phyloP scores from a whole-genome alignment of 164 flowering plant genomes.

The Liriodendron chinense region DNA sequence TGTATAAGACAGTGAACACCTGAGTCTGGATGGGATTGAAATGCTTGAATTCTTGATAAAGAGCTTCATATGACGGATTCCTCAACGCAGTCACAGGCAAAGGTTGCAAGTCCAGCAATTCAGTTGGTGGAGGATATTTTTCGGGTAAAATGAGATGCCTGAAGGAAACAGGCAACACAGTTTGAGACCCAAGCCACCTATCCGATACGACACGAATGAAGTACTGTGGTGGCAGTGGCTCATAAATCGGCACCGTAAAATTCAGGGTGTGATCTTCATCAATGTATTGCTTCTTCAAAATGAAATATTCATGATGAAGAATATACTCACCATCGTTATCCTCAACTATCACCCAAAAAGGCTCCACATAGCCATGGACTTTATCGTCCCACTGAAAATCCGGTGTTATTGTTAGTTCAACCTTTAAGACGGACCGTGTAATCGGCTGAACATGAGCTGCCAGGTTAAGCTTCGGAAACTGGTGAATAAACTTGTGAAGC shows the following conservation, averaged over 20 bases:
- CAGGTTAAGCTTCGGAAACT: constrained; percentile 89
- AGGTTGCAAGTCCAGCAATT: constrained; percentile 90
- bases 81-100: constrained; percentile 90
- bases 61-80: constrained; percentile 83
- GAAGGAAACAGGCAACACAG: constrained; percentile 89
- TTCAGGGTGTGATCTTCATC: constrained; percentile 87
- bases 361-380: constrained; percentile 92
- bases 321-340: constrained; percentile 94
- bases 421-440: constrained; percentile 85
- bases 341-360: constrained; percentile 92
- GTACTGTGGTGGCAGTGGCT: constrained; percentile 96
- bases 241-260: constrained; percentile 88
- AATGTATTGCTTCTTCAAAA: constrained; percentile 89
- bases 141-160: constrained; percentile 89
- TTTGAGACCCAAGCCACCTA: constrained; percentile 89
- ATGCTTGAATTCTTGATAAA: constrained; percentile 82
- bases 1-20: constrained; percentile 86
- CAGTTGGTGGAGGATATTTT: constrained; percentile 97
- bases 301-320: constrained; percentile 93
- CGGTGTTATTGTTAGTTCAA: constrained; percentile 91
- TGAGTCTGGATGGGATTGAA: constrained; percentile 98
- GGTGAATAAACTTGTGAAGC: constrained; percentile 82
- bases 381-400: constrained; percentile 97
- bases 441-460: constrained; percentile 98
- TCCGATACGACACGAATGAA: constrained; percentile 93